Evolutionary conservation across 257 asterid genomes (phyloP).

Genomic region (Anisodus acutangulus): DNA sequence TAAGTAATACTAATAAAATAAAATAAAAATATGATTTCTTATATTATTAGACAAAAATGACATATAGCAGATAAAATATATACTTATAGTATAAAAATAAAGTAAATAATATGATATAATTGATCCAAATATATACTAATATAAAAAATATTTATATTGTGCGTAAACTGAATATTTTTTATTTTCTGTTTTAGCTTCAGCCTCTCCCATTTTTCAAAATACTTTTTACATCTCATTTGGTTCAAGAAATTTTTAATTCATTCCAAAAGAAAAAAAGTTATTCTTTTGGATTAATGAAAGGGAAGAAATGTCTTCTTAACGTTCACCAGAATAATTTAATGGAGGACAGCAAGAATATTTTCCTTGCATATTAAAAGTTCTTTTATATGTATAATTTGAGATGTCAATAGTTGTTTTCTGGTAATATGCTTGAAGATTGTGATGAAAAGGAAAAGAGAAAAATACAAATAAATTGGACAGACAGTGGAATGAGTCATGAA

Average conservation of each 20-base stretch:
- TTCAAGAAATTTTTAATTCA: neutral
- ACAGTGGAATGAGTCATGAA: slow-evolving; percentile 33
- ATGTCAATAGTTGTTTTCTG: neutral
- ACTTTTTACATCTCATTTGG: neutral
- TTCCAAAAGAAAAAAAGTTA: neutral
- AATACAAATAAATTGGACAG: slow-evolving; percentile 18
- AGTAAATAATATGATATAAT: no score
- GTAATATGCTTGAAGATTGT: slow-evolving; percentile 22
- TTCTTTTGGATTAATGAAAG: neutral
- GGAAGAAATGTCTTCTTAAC: neutral
- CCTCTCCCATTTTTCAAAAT: neutral
- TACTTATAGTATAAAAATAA: no score
- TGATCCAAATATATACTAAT: no score
- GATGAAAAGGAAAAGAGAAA: slow-evolving; percentile 1
- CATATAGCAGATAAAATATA: no score
- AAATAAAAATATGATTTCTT: no score
- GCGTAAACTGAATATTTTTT: no score
- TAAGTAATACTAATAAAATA: no score
- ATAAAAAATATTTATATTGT: no score
- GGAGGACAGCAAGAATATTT: slow-evolving; percentile 24
- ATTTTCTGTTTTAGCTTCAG: neutral
- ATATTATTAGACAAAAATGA: no score
- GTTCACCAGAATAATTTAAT: slow-evolving; percentile 19
- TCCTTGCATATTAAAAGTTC: neutral
- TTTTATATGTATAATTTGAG: neutral